A percentile compares a stretch with the other conserved stretches of the same genome.
Conservation (phyloP, 352 stramenopile species). For the Globisporangium barbulae region DNA sequence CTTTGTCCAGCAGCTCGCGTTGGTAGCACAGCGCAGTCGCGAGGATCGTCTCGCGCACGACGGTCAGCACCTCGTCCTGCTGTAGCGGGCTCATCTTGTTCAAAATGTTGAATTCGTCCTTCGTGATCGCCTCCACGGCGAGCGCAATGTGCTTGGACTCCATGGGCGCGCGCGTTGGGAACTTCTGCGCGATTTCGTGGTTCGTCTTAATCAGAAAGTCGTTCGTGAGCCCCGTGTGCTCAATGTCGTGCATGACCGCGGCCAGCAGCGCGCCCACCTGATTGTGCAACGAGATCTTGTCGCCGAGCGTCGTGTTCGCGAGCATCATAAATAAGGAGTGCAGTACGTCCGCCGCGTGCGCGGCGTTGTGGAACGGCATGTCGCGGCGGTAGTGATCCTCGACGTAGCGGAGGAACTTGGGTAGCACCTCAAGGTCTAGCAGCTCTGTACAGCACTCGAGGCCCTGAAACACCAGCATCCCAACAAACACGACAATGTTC, state of each 20-base stretch:
- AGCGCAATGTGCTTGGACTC: slow-evolving; percentile 75
- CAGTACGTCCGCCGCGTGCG: slow-evolving; percentile 77
- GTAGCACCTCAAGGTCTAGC: slow-evolving; percentile 51
- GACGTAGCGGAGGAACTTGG: slow-evolving; percentile 53
- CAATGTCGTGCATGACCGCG: slow-evolving; percentile 79
- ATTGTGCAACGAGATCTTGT: slow-evolving; percentile 57
- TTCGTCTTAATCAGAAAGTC: slow-evolving; percentile 75
- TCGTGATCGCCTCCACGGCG: slow-evolving; percentile 46
- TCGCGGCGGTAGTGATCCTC: slow-evolving; percentile 56
- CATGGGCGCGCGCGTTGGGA: slow-evolving; percentile 58
- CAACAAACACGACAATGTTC: slow-evolving; percentile 65
- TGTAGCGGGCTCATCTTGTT: slow-evolving; percentile 43
- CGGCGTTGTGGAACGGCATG: slow-evolving; percentile 82
- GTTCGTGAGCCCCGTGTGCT: slow-evolving; percentile 76
- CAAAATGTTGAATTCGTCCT: slow-evolving; percentile 50
- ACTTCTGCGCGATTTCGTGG: slow-evolving; percentile 62
- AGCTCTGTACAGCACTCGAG: slow-evolving; percentile 52
- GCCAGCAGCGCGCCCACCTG: slow-evolving; percentile 70
- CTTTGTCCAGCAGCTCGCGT: slow-evolving; percentile 59
- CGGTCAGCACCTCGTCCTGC: slow-evolving; percentile 48
- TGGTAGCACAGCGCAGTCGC: slow-evolving; percentile 81
- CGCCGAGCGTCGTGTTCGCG: slow-evolving; percentile 44
- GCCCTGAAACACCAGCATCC: slow-evolving; percentile 68
- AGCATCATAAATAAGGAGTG: slow-evolving; percentile 77
- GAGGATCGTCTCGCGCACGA: slow-evolving; percentile 65